Evolutionary conservation across 768 basidiomycete species (phyloP).

Genomic region (Mrakia hoshinonis): DNA sequence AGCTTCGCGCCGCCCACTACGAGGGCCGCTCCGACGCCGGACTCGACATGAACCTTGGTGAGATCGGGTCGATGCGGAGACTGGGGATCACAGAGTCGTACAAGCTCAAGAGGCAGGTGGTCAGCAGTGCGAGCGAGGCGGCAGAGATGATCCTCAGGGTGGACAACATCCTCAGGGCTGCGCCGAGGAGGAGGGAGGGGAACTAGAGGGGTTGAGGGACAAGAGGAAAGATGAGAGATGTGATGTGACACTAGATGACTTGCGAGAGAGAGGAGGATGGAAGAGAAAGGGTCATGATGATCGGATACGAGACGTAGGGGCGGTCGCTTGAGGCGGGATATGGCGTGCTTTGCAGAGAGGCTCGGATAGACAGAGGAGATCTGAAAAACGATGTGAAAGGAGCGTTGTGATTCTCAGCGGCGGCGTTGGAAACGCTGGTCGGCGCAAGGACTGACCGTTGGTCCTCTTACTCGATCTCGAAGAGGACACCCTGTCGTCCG

Average conservation of each 20-base stretch:
- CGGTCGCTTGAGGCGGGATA: no score
- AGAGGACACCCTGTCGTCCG: no score
- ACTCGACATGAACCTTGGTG: conserved; percentile 80
- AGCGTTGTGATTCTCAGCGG: no score
- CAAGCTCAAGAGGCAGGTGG: conserved; percentile 92
- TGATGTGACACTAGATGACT: no score
- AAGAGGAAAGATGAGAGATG: no score
- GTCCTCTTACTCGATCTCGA: no score
- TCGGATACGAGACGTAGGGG: background rate
- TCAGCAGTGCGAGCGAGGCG: conserved; percentile 87
- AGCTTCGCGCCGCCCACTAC: conserved; percentile 84
- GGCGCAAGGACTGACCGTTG: no score
- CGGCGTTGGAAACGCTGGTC: no score
- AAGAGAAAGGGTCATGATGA: background rate
- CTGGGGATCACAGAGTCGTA: conserved; percentile 93
- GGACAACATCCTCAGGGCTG: conserved; percentile 79
- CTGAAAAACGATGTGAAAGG: no score
- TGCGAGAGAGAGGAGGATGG: background rate
- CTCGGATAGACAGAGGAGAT: no score
- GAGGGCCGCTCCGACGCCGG: conserved; percentile 80
- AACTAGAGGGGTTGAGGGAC: background rate
- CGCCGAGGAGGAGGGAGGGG: conserved; percentile 72
- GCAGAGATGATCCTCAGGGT: conserved; percentile 94
- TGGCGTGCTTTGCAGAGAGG: no score
- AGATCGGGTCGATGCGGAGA: conserved; percentile 75